A percentile compares a stretch with the other conserved stretches of the same genome.
Evolutionary conservation across 768 basidiomycete genomes (phyloP).

Genomic region (Mycena albidolilacea): DNA sequence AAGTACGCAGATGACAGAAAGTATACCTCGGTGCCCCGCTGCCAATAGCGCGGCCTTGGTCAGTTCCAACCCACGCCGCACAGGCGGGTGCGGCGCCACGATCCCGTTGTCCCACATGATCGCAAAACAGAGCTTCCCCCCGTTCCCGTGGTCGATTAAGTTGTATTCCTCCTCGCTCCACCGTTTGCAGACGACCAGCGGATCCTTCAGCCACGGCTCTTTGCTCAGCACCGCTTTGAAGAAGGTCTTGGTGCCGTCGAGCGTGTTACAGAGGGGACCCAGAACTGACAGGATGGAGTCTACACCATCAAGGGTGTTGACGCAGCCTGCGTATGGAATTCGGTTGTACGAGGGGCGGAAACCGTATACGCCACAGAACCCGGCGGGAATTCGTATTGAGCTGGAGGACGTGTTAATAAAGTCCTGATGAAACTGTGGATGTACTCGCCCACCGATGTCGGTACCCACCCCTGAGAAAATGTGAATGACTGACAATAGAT

Average conservation of each 20-base stretch:
- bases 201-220: conserved; percentile 79
- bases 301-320: conserved; percentile 78
- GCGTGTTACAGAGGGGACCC: conserved; percentile 75
- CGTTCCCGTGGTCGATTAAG: conserved; percentile 71
- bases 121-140: conserved; percentile 64
- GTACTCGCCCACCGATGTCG: conserved; percentile 80
- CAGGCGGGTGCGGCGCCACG: conserved; percentile 74
- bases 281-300: conserved; percentile 81
- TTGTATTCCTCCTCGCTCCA: conserved; percentile 75
- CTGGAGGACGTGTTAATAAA: conserved; percentile 49
- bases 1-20: neutral
- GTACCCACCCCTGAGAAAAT: conserved; percentile 72
- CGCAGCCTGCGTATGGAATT: conserved; percentile 76
- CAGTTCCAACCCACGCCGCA: conserved; percentile 70
- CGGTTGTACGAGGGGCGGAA: conserved; percentile 79
- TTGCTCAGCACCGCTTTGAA: conserved; percentile 72
- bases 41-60: conserved; percentile 68
- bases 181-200: conserved; percentile 66
- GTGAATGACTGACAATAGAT: conserved; percentile 22
- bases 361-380: conserved; percentile 79
- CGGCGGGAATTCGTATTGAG: conserved; percentile 79
- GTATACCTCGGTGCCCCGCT: conserved; percentile 76
- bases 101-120: conserved; percentile 79
- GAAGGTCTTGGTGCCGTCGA: conserved; percentile 75
- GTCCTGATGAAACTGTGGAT: neutral